phyloP scores from a whole-genome alignment of 164 flowering plant genomes.

The Nymphaea thermarum region DNA sequence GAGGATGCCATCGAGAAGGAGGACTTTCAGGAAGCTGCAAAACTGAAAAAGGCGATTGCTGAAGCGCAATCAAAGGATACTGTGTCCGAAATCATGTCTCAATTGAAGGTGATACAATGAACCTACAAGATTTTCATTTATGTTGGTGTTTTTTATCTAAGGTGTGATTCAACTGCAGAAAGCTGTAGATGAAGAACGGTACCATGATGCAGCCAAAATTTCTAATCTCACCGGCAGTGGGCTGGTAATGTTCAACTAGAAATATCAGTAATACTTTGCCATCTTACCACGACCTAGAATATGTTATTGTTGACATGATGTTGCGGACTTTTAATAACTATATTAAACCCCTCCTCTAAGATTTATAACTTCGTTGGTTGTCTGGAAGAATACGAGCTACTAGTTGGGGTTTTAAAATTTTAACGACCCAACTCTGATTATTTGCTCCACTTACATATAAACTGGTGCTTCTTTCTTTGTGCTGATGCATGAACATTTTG shows the following conservation, averaged over 20 bases:
- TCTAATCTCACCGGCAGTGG: conserved; percentile 70
- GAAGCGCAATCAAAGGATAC: conserved; percentile 67
- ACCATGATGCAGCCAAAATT: conserved; percentile 81
- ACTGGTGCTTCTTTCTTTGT: too few relatives aligned
- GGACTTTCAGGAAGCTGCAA: conserved; percentile 80
- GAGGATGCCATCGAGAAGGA: conserved; percentile 93
- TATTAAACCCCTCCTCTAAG: too few relatives aligned
- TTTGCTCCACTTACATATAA: too few relatives aligned
- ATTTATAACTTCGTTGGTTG: too few relatives aligned
- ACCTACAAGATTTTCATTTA: not conserved
- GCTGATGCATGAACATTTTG: not conserved
- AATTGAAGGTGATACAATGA: conserved; percentile 46
- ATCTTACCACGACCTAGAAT: too few relatives aligned
- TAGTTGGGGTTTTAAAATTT: too few relatives aligned
- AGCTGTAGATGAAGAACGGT: conserved; percentile 87
- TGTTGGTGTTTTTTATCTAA: not conserved
- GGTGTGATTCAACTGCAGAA: conserved; percentile 29
- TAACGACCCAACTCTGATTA: too few relatives aligned
- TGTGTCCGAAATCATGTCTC: conserved; percentile 73
- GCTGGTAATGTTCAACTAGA: conserved; percentile 37
- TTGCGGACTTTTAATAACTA: too few relatives aligned
- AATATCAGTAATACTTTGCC: not conserved
- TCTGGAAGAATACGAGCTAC: too few relatives aligned
- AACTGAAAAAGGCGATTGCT: conserved; percentile 57
- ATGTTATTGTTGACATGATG: too few relatives aligned